A percentile compares a stretch with the other conserved stretches of the same genome.
Evolutionary conservation across 163 green algal genomes (phyloP).

Genomic region (Chloromonas sp.): DNA sequence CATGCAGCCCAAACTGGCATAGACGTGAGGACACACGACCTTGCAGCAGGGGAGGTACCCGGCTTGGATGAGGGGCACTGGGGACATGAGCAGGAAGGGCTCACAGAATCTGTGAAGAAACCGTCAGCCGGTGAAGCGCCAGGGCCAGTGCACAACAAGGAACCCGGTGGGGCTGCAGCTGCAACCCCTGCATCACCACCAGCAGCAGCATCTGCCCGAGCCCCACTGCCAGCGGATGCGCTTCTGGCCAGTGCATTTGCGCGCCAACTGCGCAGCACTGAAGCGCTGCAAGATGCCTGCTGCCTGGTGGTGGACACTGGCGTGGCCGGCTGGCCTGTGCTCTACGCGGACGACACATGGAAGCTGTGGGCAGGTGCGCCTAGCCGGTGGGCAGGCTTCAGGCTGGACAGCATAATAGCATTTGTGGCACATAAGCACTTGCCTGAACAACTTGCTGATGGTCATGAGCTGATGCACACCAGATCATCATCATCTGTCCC

Average conservation of each 20-base stretch:
- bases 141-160: background rate
- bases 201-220: background rate
- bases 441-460: background rate
- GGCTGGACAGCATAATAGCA: background rate
- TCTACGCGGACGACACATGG: slow-evolving; percentile 14
- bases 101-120: background rate
- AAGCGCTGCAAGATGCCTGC: slow-evolving; percentile 7
- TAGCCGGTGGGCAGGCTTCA: background rate
- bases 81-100: background rate
- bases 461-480: too few relatives aligned
- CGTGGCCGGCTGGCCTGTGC: slow-evolving; percentile 17
- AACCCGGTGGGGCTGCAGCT: too few relatives aligned
- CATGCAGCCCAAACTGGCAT: background rate
- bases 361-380: slow-evolving; percentile 9
- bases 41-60: background rate
- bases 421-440: background rate
- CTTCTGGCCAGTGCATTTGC: slow-evolving; percentile 1
- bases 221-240: background rate
- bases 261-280: slow-evolving; percentile 4
- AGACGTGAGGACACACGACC: background rate
- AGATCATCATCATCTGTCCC: too few relatives aligned
- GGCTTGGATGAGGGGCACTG: background rate
- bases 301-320: slow-evolving; percentile 25
- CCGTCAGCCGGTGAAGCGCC: background rate
- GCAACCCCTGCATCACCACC: background rate